Percentiles rank a stretch among this genome's conserved stretches.
Evolutionary conservation across 2,329 filamentous ascomycete genomes (phyloP).

Genomic region (Sphaerulina musiva): DNA sequence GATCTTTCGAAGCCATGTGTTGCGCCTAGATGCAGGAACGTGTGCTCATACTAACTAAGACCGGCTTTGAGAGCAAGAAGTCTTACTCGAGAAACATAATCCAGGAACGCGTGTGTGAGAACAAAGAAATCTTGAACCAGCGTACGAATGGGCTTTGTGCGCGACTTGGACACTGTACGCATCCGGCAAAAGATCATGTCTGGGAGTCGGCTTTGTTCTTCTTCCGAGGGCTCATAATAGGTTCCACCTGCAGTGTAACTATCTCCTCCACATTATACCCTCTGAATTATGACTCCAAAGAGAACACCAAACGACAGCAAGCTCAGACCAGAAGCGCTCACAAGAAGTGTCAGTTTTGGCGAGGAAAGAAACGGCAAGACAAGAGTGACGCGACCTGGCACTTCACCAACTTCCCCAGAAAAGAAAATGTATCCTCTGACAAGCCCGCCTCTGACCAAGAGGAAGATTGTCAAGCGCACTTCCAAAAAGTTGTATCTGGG

Average conservation of each 20-base stretch:
- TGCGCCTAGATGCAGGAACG: too few relatives aligned
- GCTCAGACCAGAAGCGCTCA: neutral
- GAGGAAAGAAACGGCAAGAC: conserved; percentile 3
- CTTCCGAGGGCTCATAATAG: neutral
- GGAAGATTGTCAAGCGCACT: neutral
- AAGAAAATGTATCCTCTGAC: conserved; percentile 1
- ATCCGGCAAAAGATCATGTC: neutral
- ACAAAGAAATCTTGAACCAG: neutral
- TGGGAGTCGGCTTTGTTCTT: neutral
- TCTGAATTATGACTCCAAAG: neutral
- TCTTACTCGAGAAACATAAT: neutral
- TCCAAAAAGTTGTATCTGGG: neutral
- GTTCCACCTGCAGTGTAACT: neutral
- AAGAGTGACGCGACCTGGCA: conserved; percentile 1
- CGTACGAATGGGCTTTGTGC: neutral
- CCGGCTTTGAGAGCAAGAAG: neutral
- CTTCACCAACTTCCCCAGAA: conserved; percentile 1
- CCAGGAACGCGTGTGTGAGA: too few relatives aligned
- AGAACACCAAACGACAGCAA: neutral
- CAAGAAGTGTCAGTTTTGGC: conserved; percentile 4
- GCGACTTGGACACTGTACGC: neutral
- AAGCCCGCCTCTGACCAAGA: neutral
- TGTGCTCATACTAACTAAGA: too few relatives aligned
- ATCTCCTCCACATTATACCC: neutral
- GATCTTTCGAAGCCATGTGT: too few relatives aligned